A percentile compares a stretch with the other conserved stretches of the same genome.
Evolutionary conservation across 202 grass and related monocot species (phyloP).

Genomic region (Carex arenaria): DNA sequence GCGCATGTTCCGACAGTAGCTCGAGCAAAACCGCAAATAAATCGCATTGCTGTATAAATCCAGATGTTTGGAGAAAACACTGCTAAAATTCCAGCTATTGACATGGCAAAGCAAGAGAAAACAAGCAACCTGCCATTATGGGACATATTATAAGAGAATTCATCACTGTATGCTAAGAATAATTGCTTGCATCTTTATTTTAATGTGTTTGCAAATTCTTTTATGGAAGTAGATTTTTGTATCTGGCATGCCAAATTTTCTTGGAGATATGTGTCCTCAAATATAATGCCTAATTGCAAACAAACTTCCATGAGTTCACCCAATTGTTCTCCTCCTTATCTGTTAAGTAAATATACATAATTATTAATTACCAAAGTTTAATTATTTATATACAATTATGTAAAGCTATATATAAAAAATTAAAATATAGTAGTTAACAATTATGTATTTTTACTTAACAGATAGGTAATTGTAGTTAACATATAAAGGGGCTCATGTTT

Average conservation of each 20-base stretch:
- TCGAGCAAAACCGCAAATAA: slow-evolving; percentile 62
- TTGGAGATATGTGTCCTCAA: neutral
- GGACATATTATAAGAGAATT: neutral
- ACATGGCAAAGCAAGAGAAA: slow-evolving; percentile 48
- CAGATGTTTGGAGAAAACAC: slow-evolving; percentile 66
- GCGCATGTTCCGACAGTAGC: slow-evolving; percentile 59
- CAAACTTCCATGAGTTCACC: neutral
- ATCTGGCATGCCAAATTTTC: neutral
- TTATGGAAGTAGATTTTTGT: neutral
- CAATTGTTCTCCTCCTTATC: too few relatives aligned
- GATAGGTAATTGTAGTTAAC: too few relatives aligned
- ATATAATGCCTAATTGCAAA: neutral
- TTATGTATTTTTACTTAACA: too few relatives aligned
- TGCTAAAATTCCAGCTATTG: slow-evolving; percentile 47
- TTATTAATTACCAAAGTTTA: too few relatives aligned
- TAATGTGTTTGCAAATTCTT: neutral
- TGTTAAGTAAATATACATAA: too few relatives aligned
- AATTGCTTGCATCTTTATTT: neutral
- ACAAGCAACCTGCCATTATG: slow-evolving; percentile 48
- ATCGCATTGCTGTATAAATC: slow-evolving; percentile 61
- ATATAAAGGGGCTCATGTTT: too few relatives aligned
- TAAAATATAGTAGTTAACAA: too few relatives aligned
- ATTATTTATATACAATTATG: too few relatives aligned
- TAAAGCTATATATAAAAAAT: too few relatives aligned
- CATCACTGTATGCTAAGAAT: neutral